Evolutionary conservation across 345 rosid genomes (phyloP), one percentile per base, ranked within the genome.

Genomic region (Dipteronia sinensis): DNA sequence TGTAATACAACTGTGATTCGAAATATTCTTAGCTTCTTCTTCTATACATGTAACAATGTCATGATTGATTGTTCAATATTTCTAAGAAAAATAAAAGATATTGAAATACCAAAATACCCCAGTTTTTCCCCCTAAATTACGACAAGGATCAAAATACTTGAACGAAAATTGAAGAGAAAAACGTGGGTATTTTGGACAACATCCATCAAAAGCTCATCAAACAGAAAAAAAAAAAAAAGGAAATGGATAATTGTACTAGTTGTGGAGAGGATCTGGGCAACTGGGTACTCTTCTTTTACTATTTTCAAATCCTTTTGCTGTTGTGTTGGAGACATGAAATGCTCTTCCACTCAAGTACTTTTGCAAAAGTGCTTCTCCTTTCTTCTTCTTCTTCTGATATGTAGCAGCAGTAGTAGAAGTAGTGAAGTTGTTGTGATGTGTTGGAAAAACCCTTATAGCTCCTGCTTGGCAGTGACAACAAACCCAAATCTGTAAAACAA

Each of bases 231-330:
- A 25, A 58, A 38, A 70, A 12, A 34, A 46, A 70, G 12, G 70
- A 79, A 76, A 76, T 58, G 58, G 74, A 47, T 71, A 72, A 63
- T 75, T 83, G 56, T 65, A 75, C 91, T 93, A 90, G 89, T 93
- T 93, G 82, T 93, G 98, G 81, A 93, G 90, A 86, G 96, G 98
- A 87, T 93, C 98, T 83, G 98, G 98, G 85, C 98, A 90, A 76
- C 94, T 93, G 88, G 94, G 94, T 22, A 93, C 94, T 67, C 69
- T 87, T 88, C 98, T 82, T 85, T 93, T 89, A 85, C 72, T 85
- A 11, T 88, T 91, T 63, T 85, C 80, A 62, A 87, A 73, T 71
- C 88, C 93, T 71, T 83, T 79, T 46, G 58, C 74, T 3, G 83
- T 80, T 79, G 46, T 73, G 83, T 82, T 82, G 83, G 73, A 75